phyloP scores from a whole-genome alignment of 441 rosid genomes.

The Gossypium trilobum region DNA sequence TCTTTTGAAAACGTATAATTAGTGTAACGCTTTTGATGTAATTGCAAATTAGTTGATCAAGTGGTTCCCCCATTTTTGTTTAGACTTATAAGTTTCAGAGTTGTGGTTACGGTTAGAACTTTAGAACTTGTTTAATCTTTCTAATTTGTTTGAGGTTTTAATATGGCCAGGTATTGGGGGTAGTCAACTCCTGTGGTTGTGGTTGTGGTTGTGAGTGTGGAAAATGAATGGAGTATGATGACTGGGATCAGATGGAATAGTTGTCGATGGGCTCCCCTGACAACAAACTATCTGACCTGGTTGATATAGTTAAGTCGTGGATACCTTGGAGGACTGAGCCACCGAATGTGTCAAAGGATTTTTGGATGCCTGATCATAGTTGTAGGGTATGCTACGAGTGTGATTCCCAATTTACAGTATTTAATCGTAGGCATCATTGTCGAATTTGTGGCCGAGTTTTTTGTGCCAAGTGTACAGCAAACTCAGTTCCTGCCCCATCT shows the following conservation, averaged over 20 bases:
- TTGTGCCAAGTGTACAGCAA: slow-evolving; percentile 59
- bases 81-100: neutral
- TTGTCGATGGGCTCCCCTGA: slow-evolving; percentile 49
- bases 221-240: slow-evolving; percentile 54
- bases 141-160: slow-evolving; percentile 1
- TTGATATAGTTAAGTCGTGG: slow-evolving; percentile 42
- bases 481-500: slow-evolving; percentile 43
- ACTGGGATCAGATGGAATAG: slow-evolving; percentile 37
- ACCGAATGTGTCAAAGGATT: slow-evolving; percentile 49
- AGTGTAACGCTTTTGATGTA: neutral
- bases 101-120: neutral
- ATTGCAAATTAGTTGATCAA: neutral
- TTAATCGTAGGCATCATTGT: slow-evolving; percentile 65
- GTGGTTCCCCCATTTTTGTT: neutral
- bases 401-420: slow-evolving; percentile 53
- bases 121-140: neutral
- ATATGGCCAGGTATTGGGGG: slow-evolving; percentile 17
- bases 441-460: slow-evolving; percentile 64
- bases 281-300: slow-evolving; percentile 39
- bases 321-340: slow-evolving; percentile 38
- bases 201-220: slow-evolving; percentile 20
- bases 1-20: neutral
- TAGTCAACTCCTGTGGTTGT: slow-evolving; percentile 16
- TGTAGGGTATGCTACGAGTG: slow-evolving; percentile 73
- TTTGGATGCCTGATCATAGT: slow-evolving; percentile 81